A percentile compares a stretch with the other conserved stretches of the same genome.
Conservation (phyloP, 306 rosid genomes). For the Medicago ruthenica region DNA sequence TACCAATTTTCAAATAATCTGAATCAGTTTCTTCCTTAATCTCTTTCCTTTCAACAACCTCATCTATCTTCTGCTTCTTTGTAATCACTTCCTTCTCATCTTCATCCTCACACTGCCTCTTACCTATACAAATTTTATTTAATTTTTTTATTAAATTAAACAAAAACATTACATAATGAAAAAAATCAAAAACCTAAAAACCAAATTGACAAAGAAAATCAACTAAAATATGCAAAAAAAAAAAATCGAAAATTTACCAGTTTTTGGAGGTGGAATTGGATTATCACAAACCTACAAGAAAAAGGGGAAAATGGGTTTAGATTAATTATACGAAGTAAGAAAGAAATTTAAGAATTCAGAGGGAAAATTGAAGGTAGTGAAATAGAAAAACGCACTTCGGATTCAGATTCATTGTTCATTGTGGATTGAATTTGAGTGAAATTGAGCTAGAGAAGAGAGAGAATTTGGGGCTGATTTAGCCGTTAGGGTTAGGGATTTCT, state of each 20-base stretch:
- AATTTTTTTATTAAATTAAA: not conserved
- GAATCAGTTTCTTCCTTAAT: constrained; percentile 53
- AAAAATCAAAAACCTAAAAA: not conserved
- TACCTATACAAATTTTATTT: constrained; percentile 41
- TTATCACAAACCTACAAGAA: constrained; percentile 1
- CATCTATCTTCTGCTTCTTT: constrained; percentile 70
- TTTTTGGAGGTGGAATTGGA: not conserved
- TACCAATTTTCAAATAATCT: constrained; percentile 33
- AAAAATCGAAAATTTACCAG: not conserved
- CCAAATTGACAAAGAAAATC: not conserved
- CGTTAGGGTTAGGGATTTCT: constrained; percentile 20
- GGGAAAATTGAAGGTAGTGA: not conserved
- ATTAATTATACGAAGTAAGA: not conserved
- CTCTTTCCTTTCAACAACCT: constrained; percentile 52
- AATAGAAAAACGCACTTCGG: not conserved
- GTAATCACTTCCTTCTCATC: constrained; percentile 49
- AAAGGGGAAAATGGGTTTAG: not conserved
- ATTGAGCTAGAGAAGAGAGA: not conserved
- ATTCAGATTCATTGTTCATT: not conserved
- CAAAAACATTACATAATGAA: not conserved
- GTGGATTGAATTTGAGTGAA: not conserved
- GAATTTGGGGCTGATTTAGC: not conserved
- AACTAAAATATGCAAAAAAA: not conserved
- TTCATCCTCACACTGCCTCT: constrained; percentile 63
- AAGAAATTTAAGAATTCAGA: not conserved